Evolutionary conservation across 805 yeast genomes (phyloP).

Genomic region (Hanseniaspora taiwanica): DNA sequence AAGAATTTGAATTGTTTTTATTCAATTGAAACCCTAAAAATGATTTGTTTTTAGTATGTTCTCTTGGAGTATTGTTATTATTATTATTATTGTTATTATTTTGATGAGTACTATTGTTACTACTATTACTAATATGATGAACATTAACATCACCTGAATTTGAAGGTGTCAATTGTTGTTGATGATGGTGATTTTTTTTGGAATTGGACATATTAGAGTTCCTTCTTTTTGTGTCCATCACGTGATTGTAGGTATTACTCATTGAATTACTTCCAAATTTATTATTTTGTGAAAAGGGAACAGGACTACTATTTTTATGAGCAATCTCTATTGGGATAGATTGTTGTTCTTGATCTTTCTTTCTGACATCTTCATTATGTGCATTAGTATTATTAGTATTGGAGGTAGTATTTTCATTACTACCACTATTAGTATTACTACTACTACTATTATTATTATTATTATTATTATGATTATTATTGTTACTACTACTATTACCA

Average conservation of each 20-base stretch:
- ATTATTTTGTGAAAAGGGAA: too few species aligned
- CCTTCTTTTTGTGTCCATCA: background rate
- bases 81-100: background rate
- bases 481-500: background rate
- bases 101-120: background rate
- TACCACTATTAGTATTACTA: background rate
- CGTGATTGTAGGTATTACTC: too few species aligned
- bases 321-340: too few species aligned
- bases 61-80: too few species aligned
- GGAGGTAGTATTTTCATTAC: background rate
- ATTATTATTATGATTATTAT: background rate
- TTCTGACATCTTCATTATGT: background rate
- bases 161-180: too few species aligned
- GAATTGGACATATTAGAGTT: too few species aligned
- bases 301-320: too few species aligned
- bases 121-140: background rate
- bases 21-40: constrained; percentile 6
- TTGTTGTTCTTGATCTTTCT: background rate
- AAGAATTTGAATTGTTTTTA: constrained; percentile 4
- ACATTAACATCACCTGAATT: background rate
- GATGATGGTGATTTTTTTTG: too few species aligned
- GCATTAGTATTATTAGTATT: background rate
- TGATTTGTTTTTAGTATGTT: background rate
- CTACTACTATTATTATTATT: constrained; percentile 1
- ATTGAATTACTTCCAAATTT: too few species aligned